Base-by-base conservation (phyloP, 805 yeast species). In the Ogataea salicorniae region DNA sequence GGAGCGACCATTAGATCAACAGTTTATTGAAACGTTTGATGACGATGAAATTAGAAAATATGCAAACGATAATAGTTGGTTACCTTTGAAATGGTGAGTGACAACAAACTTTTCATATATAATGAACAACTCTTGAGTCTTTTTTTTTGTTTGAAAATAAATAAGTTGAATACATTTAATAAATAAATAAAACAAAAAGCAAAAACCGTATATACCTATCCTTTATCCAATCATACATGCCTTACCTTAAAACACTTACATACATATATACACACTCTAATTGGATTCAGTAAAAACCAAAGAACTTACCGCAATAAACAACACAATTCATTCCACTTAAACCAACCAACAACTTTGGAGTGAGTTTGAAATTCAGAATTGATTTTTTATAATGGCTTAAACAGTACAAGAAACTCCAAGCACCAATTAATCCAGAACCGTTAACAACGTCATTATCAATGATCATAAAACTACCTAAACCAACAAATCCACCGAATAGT, bases 1-100 rank as follows among this genome's bases (percentile, higher is more conserved):
- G 66, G 94, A 90, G 48, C 75, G 99, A 54, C 95, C 97, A 15
- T 74, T 94, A 72, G 99, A 94, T 68, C 97, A 90, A 64, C 97
- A 92, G 64, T 86, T 92, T 59, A 92, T 92, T 50, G 99, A 94
- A 68, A 73, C 89, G 73, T 92, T 86, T 63, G 84, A 90, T 58
- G 87, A 81, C 44, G 61, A 69, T 5, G 83, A 78, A 47, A 79
- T 87, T n/a, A 73, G 72, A 15, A 64, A 73, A 40, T 75, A 71
- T 53, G 90, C 90, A 5, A 56, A 59, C 5, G 62, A 71, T 37
- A 69, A 74, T 37, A 63, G 72, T 8, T 80, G 90, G 79, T 64
- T 88, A 46, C 95, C 95, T 7, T 62, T 88, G 45, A 62, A 67
- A 50, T 87, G 95, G 95, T 78, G 49, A n/a, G n/a, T n/a, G n/a